A percentile compares a stretch with the other conserved stretches of the same genome.
Conservation (phyloP, 1,284 basidiomycete genomes). For the Pisolithus thermaeus region DNA sequence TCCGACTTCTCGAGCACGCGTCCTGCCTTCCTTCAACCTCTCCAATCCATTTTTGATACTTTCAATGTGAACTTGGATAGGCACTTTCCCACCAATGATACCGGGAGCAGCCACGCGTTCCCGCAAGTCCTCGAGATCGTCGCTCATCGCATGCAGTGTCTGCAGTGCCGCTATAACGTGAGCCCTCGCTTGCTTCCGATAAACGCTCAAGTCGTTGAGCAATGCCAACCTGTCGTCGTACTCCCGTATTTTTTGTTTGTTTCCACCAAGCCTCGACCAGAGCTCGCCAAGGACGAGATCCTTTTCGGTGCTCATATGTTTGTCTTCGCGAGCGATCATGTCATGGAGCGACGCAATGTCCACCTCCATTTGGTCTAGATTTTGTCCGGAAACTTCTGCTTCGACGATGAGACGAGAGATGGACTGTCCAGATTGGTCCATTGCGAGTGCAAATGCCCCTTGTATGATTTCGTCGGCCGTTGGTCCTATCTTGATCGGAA, state of each 20-base stretch:
- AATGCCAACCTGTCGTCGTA: slow-evolving; percentile 47
- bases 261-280: slow-evolving; percentile 64
- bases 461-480: slow-evolving; percentile 40
- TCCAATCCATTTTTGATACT: slow-evolving; percentile 60
- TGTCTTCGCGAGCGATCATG: slow-evolving; percentile 51
- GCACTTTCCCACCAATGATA: slow-evolving; percentile 49
- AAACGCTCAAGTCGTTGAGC: slow-evolving; percentile 47
- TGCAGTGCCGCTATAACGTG: slow-evolving; percentile 61
- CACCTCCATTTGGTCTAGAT: slow-evolving; percentile 57
- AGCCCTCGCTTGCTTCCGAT: slow-evolving; percentile 51
- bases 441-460: slow-evolving; percentile 52
- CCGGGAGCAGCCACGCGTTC: slow-evolving; percentile 62
- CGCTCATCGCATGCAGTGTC: slow-evolving; percentile 53
- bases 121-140: slow-evolving; percentile 68
- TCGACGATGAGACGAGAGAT: slow-evolving; percentile 56
- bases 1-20: slow-evolving; percentile 31
- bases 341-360: slow-evolving; percentile 51
- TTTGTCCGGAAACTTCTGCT: slow-evolving; percentile 47
- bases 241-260: slow-evolving; percentile 39
- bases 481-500: slow-evolving; percentile 37
- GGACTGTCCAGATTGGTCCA: slow-evolving; percentile 49
- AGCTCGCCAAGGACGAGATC: slow-evolving; percentile 54
- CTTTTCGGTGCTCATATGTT: slow-evolving; percentile 36
- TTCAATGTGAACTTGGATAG: slow-evolving; percentile 65
- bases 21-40: slow-evolving; percentile 53